Conservation (phyloP, 1,284 basidiomycete species). For the Pholiota adiposa region DNA sequence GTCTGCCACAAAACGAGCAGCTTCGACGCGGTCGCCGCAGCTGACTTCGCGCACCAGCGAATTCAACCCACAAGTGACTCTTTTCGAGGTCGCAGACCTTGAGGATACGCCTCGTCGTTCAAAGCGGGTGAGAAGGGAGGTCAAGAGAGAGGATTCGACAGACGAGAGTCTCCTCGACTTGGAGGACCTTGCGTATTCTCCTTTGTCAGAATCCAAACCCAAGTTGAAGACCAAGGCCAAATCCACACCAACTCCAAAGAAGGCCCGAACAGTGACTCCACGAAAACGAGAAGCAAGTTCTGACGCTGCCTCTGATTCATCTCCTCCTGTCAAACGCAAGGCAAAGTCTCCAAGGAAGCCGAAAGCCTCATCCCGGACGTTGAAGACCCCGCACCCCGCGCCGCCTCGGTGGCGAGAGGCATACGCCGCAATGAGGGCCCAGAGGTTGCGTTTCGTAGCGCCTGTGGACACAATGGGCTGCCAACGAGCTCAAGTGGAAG, state of each 20-base stretch:
- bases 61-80: slow-evolving; percentile 47
- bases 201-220: neutral
- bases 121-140: slow-evolving; percentile 39
- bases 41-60: slow-evolving; percentile 43
- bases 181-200: slow-evolving; percentile 20
- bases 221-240: neutral
- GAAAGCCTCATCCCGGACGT: slow-evolving; percentile 52
- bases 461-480: slow-evolving; percentile 95
- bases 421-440: slow-evolving; percentile 78
- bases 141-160: slow-evolving; percentile 14
- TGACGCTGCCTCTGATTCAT: slow-evolving; percentile 7
- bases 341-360: slow-evolving; percentile 34
- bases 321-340: slow-evolving; percentile 8
- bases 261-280: neutral
- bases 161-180: slow-evolving; percentile 27
- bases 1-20: slow-evolving; percentile 12
- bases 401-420: slow-evolving; percentile 77
- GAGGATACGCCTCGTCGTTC: slow-evolving; percentile 28
- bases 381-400: slow-evolving; percentile 74
- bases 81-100: slow-evolving; percentile 37
- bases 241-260: neutral
- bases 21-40: slow-evolving; percentile 6
- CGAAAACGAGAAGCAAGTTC: slow-evolving; percentile 1
- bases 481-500: slow-evolving; percentile 65
- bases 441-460: slow-evolving; percentile 75